These are phyloP conservation scores for Gossypium ekmanianum DNA, from an alignment of 345 rosid genomes.

Conservation along the genomic window DNA sequence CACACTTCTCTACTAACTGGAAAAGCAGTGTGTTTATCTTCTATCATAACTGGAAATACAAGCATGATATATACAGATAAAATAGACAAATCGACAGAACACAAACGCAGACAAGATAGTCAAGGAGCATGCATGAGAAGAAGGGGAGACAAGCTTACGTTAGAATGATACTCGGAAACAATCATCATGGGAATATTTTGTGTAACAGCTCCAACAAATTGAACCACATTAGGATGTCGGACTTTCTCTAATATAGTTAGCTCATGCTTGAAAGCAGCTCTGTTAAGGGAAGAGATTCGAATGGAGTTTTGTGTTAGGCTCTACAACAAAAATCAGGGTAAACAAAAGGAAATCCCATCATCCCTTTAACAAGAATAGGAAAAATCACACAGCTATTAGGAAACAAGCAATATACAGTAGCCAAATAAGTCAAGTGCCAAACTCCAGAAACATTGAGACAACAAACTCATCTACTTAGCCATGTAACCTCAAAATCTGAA, in stretches of 20 bases:
- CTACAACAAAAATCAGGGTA: not conserved
- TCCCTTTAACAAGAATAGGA: not conserved
- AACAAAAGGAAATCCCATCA: no score
- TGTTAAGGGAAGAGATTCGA: constrained; percentile 23
- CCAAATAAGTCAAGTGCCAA: not conserved
- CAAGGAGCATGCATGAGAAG: not conserved
- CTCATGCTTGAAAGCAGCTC: constrained; percentile 81
- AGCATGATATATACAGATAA: not conserved
- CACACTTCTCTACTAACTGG: not conserved
- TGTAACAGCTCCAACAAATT: constrained; percentile 98
- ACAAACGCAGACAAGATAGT: not conserved
- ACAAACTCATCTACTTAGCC: not conserved
- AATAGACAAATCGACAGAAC: not conserved
- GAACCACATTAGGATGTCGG: constrained; percentile 95
- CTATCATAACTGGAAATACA: not conserved
- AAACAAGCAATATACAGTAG: not conserved
- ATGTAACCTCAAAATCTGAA: not conserved
- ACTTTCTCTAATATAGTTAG: constrained; percentile 78
- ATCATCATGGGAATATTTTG: constrained; percentile 98
- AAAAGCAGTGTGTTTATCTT: not conserved
- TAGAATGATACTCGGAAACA: constrained; percentile 74
- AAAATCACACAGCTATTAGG: not conserved
- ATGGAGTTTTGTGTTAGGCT: constrained; percentile 9
- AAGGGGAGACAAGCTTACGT: constrained; percentile 45
- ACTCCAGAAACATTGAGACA: not conserved